Evolutionary conservation across 805 yeast genomes (phyloP).

Genomic region (Sporopachydermia quercuum): DNA sequence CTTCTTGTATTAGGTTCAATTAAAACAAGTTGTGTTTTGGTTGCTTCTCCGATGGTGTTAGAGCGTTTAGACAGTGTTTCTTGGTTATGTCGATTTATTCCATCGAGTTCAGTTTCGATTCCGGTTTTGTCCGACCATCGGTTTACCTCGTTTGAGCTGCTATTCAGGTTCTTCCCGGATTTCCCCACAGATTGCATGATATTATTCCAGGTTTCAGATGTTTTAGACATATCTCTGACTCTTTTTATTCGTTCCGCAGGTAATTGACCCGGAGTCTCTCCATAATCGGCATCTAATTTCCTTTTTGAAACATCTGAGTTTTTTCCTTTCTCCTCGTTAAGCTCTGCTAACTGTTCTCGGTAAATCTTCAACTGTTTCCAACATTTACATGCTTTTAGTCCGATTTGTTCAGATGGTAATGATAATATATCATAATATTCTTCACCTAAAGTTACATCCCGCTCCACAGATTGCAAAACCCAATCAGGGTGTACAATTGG

Average conservation of each 20-base stretch:
- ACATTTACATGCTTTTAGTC: slow-evolving; percentile 18
- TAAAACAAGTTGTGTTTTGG: background rate
- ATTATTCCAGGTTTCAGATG: background rate
- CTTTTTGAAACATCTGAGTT: background rate
- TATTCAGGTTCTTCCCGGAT: no score
- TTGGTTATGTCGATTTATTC: no score
- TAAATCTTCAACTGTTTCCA: slow-evolving; percentile 13
- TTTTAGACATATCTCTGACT: background rate
- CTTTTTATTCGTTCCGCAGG: background rate
- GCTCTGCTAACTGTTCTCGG: slow-evolving; percentile 3
- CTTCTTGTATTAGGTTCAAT: no score
- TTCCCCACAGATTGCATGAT: background rate
- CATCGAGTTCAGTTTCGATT: background rate
- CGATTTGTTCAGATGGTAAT: slow-evolving; percentile 17
- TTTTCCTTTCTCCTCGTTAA: slow-evolving; percentile 1
- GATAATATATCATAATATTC: slow-evolving; percentile 19
- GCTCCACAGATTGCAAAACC: slow-evolving; percentile 25
- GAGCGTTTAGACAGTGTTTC: no score
- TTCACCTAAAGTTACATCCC: slow-evolving; percentile 26
- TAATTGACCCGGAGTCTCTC: background rate
- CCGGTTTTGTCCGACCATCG: background rate
- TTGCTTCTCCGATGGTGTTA: background rate
- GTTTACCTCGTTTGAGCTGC: background rate
- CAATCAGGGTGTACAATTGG: slow-evolving; percentile 29
- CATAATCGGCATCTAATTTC: background rate